Evolutionary conservation across 441 rosid genomes (phyloP), one percentile per base, ranked within the genome.

Genomic region (Francoa sonchifolia): DNA sequence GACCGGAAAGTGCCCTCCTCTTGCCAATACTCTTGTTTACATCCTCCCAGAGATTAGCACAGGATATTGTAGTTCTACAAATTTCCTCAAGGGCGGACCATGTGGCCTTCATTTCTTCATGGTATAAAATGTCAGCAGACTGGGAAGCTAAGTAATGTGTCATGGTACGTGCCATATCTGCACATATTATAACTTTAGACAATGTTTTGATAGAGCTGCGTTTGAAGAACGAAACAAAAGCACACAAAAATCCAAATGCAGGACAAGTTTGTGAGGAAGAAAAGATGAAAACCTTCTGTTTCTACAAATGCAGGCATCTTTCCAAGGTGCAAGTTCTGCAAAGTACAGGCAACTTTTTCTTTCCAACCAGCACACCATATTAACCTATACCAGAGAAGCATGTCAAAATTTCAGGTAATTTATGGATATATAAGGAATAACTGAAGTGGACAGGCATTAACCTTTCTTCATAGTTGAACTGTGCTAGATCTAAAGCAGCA

Each of bases 41-140:
- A 54, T 79, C 83, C 59, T 65, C 77, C 97, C 97, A 87, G 29
- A 79, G 69, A 42, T 67, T 61, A 58, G 72, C 71, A 65, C 74
- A 79, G 61, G 63, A 66, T 18, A 66, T 49, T 31, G 74, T 51
- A 34, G 44, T 61, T 37, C 48, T 56, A 60, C 63, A 70, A 52
- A 87, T 62, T 29, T 39, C 59, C 59, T 72, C 76, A 48, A 87
- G 76, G 4, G 69, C 62, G 42, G 38, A 45, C 74, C 78, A 68
- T 55, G 81, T 29, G 17, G 16, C 66, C 51, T 57, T 60, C 89
- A 80, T 74, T 51, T 69, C 61, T 52, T 72, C 75, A 37, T 54
- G 66, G 39, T 69, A 59, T 17, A 30, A 49, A 39, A 57, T 51
- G 52, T 65, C 59, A 12, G 28, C 57, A 31, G 60, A 50, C 39